Evolutionary conservation across 441 rosid genomes (phyloP).

Genomic region (Omphalea diandra): DNA sequence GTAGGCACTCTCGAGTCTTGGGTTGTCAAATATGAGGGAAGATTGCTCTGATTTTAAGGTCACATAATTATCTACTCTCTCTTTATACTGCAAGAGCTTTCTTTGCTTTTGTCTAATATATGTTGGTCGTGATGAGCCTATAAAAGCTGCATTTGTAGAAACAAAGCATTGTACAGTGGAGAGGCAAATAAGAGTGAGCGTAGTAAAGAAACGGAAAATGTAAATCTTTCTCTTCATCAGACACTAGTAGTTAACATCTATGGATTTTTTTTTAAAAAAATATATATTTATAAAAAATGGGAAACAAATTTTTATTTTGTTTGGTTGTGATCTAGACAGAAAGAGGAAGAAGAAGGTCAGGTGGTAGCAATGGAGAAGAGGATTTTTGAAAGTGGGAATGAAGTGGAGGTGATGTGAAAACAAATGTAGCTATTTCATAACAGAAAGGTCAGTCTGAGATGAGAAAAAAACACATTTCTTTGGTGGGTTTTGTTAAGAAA

Average conservation of each 20-base stretch:
- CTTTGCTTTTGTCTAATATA: conserved; percentile 21
- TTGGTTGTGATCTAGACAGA: not conserved
- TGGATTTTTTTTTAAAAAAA: not conserved
- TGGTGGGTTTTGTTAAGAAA: not conserved
- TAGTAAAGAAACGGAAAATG: conserved; percentile 13
- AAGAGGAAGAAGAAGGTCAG: not conserved
- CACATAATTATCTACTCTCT: conserved; percentile 24
- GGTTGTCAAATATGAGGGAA: conserved; percentile 57
- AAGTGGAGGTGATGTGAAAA: not conserved
- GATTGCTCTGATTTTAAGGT: conserved; percentile 23
- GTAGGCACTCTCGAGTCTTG: conserved; percentile 57
- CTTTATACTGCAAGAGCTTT: conserved; percentile 61
- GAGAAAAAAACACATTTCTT: too few species aligned
- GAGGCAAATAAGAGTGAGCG: conserved; percentile 20
- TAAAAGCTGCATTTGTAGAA: conserved; percentile 24
- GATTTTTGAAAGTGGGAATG: not conserved
- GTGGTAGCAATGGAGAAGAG: not conserved
- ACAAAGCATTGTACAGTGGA: conserved; percentile 20
- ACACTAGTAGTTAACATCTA: conserved; percentile 16
- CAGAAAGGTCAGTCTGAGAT: not conserved
- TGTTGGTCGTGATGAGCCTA: not conserved
- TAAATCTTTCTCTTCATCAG: conserved; percentile 31
- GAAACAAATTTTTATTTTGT: not conserved
- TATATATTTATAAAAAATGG: not conserved
- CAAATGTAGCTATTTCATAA: not conserved